phyloP scores from a whole-genome alignment of 2,329 filamentous ascomycete genomes.

The Diaporthe citriasiana region DNA sequence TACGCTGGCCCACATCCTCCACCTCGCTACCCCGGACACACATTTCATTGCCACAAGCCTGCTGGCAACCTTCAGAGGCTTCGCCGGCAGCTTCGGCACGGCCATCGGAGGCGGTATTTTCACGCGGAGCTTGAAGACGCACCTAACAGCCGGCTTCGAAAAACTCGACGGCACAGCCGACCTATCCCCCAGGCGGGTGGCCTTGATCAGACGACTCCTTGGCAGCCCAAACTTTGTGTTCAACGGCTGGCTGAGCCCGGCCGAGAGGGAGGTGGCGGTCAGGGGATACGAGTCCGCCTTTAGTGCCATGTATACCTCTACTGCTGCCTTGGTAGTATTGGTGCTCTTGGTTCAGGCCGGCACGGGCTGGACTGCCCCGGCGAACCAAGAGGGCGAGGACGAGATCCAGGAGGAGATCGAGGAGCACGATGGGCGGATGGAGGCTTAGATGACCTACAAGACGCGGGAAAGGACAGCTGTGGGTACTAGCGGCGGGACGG shows the following conservation, averaged over 20 bases:
- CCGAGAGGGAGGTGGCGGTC: slow-evolving; percentile 62
- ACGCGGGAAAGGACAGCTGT: background rate
- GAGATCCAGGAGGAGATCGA: slow-evolving; percentile 53
- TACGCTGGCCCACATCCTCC: slow-evolving; percentile 82
- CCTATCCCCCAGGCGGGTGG: slow-evolving; percentile 52
- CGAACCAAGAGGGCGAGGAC: slow-evolving; percentile 64
- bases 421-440: slow-evolving; percentile 51
- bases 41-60: slow-evolving; percentile 84
- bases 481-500: background rate
- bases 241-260: slow-evolving; percentile 55
- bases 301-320: slow-evolving; percentile 61
- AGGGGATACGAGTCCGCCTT: slow-evolving; percentile 62
- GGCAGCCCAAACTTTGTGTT: slow-evolving; percentile 67
- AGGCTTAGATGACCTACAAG: slow-evolving; percentile 45
- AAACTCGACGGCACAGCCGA: slow-evolving; percentile 56
- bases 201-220: slow-evolving; percentile 62
- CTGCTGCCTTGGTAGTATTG: slow-evolving; percentile 58
- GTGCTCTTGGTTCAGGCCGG: slow-evolving; percentile 63
- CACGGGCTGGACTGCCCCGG: slow-evolving; percentile 64
- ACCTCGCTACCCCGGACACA: slow-evolving; percentile 74
- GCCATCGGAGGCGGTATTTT: slow-evolving; percentile 85
- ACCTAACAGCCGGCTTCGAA: slow-evolving; percentile 71
- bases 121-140: slow-evolving; percentile 68
- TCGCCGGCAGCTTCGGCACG: slow-evolving; percentile 85
- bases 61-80: slow-evolving; percentile 83